Conservation (phyloP, 2,329 filamentous ascomycete genomes). For the Elsinoe fawcettii region DNA sequence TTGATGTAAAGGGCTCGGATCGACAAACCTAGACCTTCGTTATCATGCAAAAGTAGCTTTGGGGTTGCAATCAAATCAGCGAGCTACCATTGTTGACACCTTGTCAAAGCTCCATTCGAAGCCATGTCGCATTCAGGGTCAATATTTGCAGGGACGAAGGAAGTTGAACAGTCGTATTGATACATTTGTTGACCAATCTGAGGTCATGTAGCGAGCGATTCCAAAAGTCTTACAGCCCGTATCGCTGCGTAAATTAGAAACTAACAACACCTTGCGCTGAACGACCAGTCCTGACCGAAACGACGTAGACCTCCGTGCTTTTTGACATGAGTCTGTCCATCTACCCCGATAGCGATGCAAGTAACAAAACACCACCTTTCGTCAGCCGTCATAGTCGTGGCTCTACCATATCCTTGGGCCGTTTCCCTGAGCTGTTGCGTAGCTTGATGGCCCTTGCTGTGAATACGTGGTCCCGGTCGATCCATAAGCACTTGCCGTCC, state of each 20-base stretch:
- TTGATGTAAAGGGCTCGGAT: background rate
- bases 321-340: conserved; percentile 3
- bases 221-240: background rate
- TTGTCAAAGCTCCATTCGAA: background rate
- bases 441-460: background rate
- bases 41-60: background rate
- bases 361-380: conserved; percentile 3
- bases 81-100: background rate
- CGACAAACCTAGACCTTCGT: background rate
- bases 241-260: background rate
- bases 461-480: background rate
- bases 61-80: background rate
- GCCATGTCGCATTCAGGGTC: background rate
- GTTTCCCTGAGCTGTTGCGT: background rate
- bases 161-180: background rate
- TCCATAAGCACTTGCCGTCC: background rate
- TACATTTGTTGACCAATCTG: conserved; percentile 5
- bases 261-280: background rate
- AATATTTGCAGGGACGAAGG: background rate
- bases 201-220: background rate
- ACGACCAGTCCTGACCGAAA: background rate
- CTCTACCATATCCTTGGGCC: background rate
- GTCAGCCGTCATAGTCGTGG: background rate
- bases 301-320: conserved; percentile 5
- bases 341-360: conserved; percentile 1